Percentiles rank a stretch among this genome's conserved stretches.
Evolutionary conservation across 2,329 filamentous ascomycete genomes (phyloP).

Genomic region (Sporothrix pallida): DNA sequence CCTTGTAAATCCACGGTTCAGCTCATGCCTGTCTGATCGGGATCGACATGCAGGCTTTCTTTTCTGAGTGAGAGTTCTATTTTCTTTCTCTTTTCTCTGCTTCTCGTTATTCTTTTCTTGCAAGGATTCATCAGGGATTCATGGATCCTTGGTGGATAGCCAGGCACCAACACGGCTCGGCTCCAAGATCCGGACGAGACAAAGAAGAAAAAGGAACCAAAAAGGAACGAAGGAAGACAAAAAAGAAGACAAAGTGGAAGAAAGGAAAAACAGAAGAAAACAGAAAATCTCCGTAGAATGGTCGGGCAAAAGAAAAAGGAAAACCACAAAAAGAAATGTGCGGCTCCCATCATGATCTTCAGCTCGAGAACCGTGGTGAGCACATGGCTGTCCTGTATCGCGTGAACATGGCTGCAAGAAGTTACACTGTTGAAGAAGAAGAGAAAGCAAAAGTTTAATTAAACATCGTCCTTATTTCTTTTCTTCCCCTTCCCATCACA

Average conservation of each 20-base stretch:
- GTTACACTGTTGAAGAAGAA: too few species aligned
- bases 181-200: not conserved
- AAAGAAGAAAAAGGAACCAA: not conserved
- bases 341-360: not conserved
- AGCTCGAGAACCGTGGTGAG: constrained; percentile 3
- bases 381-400: constrained; percentile 13
- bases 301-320: not conserved
- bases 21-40: constrained; percentile 13
- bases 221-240: not conserved
- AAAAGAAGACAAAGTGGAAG: not conserved
- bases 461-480: not conserved
- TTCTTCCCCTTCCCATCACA: not conserved
- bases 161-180: constrained; percentile 10
- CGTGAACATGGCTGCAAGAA: not conserved
- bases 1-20: not conserved
- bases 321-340: constrained; percentile 12
- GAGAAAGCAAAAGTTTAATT: not conserved
- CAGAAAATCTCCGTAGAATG: not conserved
- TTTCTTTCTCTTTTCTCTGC: not conserved
- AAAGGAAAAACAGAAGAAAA: not conserved
- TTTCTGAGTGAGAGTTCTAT: not conserved
- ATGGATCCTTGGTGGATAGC: not conserved
- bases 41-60: constrained; percentile 12
- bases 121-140: not conserved
- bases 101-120: not conserved